Base-by-base conservation (phyloP, 2,329 filamentous ascomycete genomes). In the Capronia americana region DNA sequence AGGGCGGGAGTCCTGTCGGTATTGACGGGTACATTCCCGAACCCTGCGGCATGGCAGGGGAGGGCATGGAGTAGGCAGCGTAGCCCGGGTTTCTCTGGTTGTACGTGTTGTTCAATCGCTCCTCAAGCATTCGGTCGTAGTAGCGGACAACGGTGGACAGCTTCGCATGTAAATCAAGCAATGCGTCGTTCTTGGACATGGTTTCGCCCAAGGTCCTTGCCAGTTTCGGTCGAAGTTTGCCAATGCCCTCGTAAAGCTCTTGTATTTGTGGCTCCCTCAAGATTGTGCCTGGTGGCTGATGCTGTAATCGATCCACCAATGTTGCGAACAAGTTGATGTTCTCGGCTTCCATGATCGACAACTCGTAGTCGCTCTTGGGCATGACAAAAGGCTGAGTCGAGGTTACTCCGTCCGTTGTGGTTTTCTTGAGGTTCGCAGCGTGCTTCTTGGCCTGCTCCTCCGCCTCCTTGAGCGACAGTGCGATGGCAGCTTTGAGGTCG, bases 121-220 rank as follows among this genome's bases (percentile, higher is more conserved):
- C 95, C 79, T 99, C 95, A 17, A 99, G 85, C 95, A 99, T 98
- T 48, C 93, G 89, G 78, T 99, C 95, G 76, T 99, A 99, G 76
- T 98, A 98, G 38, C 95, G 88, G 4, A 99, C 95, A 28, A 98
- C 95, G 0, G 94, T 97, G 0, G 94, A 95, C 26, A 99, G 83
- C 77, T 99, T 99, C 20, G 93, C 91, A 76, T 99, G 95, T 0
- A 99, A 83, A 77, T 99, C 95, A 26, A 98, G 86, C 10, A 99
- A 84, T 0, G 94, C 95, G 77, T 99, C 93, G 78, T 98, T 95
- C 79, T 99, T 99, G 86, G 95, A 98, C 95, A 99, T 98, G 0
- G 95, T 97, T 81, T 99, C 95, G 63, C 95, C 95, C 76, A 98
- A 97, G 0, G 94, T 97, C 64, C 95, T 87, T 4, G 95, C 95